Percentiles rank a stretch among this genome's conserved stretches.
Evolutionary conservation across 768 basidiomycete species (phyloP).

Genomic region (Amanita exitialis): DNA sequence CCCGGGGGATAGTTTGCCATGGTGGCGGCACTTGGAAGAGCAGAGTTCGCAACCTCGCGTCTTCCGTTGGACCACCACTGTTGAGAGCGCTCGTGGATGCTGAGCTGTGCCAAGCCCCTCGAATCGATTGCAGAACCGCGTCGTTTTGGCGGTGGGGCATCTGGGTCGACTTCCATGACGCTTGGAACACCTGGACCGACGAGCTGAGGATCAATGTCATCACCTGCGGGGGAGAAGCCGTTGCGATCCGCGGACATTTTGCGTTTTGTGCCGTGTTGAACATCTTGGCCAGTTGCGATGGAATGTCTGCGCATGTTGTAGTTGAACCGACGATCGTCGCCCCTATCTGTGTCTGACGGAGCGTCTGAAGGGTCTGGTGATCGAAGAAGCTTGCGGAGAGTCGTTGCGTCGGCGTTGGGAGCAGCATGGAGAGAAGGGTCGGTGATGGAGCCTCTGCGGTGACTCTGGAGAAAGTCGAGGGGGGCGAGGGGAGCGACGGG

Average conservation of each 20-base stretch:
- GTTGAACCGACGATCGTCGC: slow-evolving; percentile 34
- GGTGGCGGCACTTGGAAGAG: slow-evolving; percentile 53
- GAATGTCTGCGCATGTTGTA: slow-evolving; percentile 67
- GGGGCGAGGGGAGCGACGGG: slow-evolving; percentile 59
- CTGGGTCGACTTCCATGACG: slow-evolving; percentile 44
- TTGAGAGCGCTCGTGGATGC: slow-evolving; percentile 54
- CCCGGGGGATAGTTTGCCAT: slow-evolving; percentile 42
- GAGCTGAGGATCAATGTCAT: slow-evolving; percentile 59
- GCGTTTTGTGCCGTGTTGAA: slow-evolving; percentile 62
- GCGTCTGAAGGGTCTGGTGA: slow-evolving; percentile 22
- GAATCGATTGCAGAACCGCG: slow-evolving; percentile 79
- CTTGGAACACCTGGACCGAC: slow-evolving; percentile 60
- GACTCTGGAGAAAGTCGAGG: slow-evolving; percentile 70
- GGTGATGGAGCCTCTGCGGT: slow-evolving; percentile 76
- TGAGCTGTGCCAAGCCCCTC: slow-evolving; percentile 63
- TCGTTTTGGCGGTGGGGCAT: slow-evolving; percentile 70
- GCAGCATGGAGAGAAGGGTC: slow-evolving; percentile 72
- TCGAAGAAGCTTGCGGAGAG: slow-evolving; percentile 49
- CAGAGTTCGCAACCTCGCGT: slow-evolving; percentile 64
- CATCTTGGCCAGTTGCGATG: slow-evolving; percentile 48
- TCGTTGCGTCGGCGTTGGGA: slow-evolving; percentile 22
- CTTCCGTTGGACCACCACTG: slow-evolving; percentile 60
- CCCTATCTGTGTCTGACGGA: slow-evolving; percentile 26
- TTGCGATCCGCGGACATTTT: slow-evolving; percentile 71
- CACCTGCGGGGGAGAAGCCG: slow-evolving; percentile 38